phyloP scores from a whole-genome alignment of 768 basidiomycete species.

The Kwoniella sp. region DNA sequence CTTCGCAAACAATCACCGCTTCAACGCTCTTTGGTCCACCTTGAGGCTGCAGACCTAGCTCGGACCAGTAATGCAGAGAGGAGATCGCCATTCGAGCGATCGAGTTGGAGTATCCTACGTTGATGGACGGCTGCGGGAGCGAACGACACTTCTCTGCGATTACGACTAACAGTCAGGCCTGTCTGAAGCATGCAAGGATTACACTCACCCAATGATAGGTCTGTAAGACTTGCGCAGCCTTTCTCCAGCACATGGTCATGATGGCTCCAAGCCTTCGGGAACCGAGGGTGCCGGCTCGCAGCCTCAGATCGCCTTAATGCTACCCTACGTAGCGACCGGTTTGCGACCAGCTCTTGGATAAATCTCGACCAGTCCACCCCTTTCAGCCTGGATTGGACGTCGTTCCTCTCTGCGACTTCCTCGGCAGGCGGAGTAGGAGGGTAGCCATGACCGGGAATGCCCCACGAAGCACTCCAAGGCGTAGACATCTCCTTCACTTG shows the following conservation, averaged over 20 bases:
- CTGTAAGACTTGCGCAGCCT: too few species aligned
- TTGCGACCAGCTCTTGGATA: constrained; percentile 17
- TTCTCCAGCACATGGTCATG: too few species aligned
- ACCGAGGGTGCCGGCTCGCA: too few species aligned
- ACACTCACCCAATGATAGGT: too few species aligned
- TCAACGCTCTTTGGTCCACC: constrained; percentile 33
- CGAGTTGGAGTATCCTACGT: constrained; percentile 28
- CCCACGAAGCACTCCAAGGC: constrained; percentile 18
- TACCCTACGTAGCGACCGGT: too few species aligned
- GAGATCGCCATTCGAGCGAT: constrained; percentile 26
- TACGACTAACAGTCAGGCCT: too few species aligned
- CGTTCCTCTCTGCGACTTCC: background rate
- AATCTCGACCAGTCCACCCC: constrained; percentile 11
- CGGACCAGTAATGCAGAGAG: constrained; percentile 29
- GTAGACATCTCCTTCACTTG: background rate
- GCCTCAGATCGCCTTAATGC: too few species aligned
- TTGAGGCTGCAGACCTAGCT: constrained; percentile 35
- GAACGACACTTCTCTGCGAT: too few species aligned
- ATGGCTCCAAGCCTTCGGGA: too few species aligned
- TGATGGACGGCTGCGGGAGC: constrained; percentile 19
- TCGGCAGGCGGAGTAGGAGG: background rate
- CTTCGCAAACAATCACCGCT: constrained; percentile 10
- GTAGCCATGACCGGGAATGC: too few species aligned
- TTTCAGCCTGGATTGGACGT: too few species aligned
- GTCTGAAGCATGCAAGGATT: too few species aligned